Conservation (phyloP, 2,329 filamentous ascomycete species). For the Pleomassaria siparia region DNA sequence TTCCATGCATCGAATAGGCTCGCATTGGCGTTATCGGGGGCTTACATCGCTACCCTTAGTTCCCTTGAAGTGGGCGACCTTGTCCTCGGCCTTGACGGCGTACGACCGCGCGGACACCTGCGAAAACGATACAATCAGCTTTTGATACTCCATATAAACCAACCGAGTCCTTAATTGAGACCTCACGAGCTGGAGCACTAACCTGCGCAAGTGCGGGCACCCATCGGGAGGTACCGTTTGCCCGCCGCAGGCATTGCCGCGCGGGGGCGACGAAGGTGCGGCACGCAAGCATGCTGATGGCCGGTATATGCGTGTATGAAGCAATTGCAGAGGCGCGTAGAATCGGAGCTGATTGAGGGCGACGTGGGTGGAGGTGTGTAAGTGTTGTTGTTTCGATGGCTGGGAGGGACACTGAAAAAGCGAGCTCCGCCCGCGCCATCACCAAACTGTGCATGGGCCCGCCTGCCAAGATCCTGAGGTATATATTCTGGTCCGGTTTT, state of each 20-base stretch:
- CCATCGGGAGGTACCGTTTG: constrained; percentile 51
- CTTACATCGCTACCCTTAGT: constrained; percentile 84
- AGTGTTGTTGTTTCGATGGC: constrained; percentile 4
- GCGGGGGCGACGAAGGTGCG: constrained; percentile 75
- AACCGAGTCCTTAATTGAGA: constrained; percentile 2
- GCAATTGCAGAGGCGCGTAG: constrained; percentile 38
- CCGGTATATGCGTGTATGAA: constrained; percentile 21
- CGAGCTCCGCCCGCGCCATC: constrained; percentile 11
- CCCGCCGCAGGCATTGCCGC: constrained; percentile 76
- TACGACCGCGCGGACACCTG: constrained; percentile 50
- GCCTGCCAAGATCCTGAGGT: background rate
- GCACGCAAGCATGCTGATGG: constrained; percentile 75
- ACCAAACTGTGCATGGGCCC: constrained; percentile 10
- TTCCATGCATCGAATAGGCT: background rate
- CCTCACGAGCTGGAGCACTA: constrained; percentile 30
- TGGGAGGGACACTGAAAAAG: constrained; percentile 10
- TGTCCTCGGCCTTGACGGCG: constrained; percentile 61
- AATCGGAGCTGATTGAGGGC: constrained; percentile 24
- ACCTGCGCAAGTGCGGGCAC: constrained; percentile 60
- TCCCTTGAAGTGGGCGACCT: constrained; percentile 91
- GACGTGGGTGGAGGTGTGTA: constrained; percentile 7
- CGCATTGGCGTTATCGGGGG: constrained; percentile 8
- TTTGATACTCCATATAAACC: background rate
- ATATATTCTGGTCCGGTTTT: background rate
- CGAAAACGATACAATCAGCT: background rate